Evolutionary conservation across 306 rosid species (phyloP), one percentile per base, ranked within the genome.

Genomic region (Biancaea sappan): DNA sequence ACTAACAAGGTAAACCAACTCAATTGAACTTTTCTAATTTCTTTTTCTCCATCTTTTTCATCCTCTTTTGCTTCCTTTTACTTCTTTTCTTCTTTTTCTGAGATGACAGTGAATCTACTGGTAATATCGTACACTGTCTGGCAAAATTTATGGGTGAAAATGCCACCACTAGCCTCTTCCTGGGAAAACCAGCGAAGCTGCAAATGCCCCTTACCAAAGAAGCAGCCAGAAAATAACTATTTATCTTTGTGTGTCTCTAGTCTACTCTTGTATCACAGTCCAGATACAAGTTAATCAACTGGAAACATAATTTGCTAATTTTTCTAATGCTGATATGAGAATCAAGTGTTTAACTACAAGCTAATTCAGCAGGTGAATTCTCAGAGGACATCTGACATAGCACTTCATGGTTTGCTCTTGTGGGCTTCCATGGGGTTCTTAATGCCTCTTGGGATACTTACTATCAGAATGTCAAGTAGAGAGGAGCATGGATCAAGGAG

Each of bases 371-470:
- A 91, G 97, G 52, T 81, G 59, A 91, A 85, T 83, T 77, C 84
- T 73, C 82, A 75, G 78, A 84, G 81, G 80, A 69, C 79, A 76
- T 79, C 80, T 32, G 95, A 90, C 71, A 87, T 94, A 38, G 79
- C 83, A 78, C 22, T 91, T 67, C 98, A 91, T 87, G 98, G 97
- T 60, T 46, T 91, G 41, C 90, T 91, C 51, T 74, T 87, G 15
- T 94, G 98, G 98, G 81, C 81, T 80, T 94, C 98, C 26, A 66
- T 90, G 53, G 97, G 98, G 22, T 76, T 94, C 38, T 74, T 92
- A 35, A 80, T 90, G 94, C 98, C 98, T 69, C 44, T 79, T 67
- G 98, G 97, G 13, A 94, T 94, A 83, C 90, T 94, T 38, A 43
- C 79, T 18, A 84, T 89, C 3, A 88, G 97, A 88, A 82, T 86